Evolutionary conservation across 352 stramenopile species (phyloP).

Genomic region (Sclerospora graminicola): DNA sequence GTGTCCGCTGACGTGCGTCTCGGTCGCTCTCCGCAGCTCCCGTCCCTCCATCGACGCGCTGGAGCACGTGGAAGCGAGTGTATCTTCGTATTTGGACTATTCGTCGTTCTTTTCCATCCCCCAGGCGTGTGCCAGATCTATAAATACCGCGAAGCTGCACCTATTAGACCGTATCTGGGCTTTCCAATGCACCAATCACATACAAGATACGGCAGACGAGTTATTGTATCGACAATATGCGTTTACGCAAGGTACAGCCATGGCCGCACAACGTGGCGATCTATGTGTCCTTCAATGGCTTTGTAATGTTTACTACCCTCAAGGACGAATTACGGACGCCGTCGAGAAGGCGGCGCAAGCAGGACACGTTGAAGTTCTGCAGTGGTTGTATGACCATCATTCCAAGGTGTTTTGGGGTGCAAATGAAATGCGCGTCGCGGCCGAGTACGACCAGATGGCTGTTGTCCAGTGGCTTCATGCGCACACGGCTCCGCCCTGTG

Average conservation of each 20-base stretch:
- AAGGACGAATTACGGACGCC: slow-evolving; percentile 16
- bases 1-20: slow-evolving; percentile 7
- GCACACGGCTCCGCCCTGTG: slow-evolving; percentile 18
- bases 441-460: slow-evolving; percentile 11
- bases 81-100: slow-evolving; percentile 19
- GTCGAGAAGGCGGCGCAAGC: slow-evolving; percentile 13
- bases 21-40: neutral
- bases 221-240: slow-evolving; percentile 20
- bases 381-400: slow-evolving; percentile 18
- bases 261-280: slow-evolving; percentile 15
- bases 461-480: slow-evolving; percentile 24
- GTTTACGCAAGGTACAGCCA: slow-evolving; percentile 16
- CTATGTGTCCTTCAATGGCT: slow-evolving; percentile 20
- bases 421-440: slow-evolving; percentile 22
- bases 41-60: slow-evolving; percentile 15
- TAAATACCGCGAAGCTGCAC: slow-evolving; percentile 7
- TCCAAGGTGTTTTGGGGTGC: slow-evolving; percentile 22
- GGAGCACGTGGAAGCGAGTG: slow-evolving; percentile 11
- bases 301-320: slow-evolving; percentile 13
- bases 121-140: slow-evolving; percentile 4
- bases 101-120: slow-evolving; percentile 12
- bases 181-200: neutral
- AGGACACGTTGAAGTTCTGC: slow-evolving; percentile 13
- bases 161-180: slow-evolving; percentile 15
- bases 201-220: neutral